A percentile compares a stretch with the other conserved stretches of the same genome.
phyloP scores from a whole-genome alignment of 805 yeast genomes.

The Phaffomyces antillensis region DNA sequence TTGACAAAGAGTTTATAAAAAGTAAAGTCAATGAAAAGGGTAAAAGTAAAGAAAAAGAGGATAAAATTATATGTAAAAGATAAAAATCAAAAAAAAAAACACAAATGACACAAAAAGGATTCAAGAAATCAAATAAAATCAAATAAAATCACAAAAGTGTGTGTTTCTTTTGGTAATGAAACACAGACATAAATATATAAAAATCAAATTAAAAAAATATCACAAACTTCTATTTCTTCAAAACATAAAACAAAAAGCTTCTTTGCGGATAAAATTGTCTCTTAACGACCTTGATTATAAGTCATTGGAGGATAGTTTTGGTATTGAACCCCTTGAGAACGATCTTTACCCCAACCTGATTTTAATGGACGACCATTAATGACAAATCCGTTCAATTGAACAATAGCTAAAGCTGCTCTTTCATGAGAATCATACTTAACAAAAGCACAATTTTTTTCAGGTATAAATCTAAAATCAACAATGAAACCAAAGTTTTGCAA shows the following conservation, averaged over 20 bases:
- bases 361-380: slow-evolving; percentile 73
- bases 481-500: slow-evolving; percentile 77
- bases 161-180: no score
- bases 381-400: slow-evolving; percentile 62
- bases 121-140: background rate
- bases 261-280: background rate
- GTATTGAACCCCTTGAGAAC: slow-evolving; percentile 11
- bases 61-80: background rate
- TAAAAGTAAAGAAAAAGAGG: no score
- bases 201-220: background rate
- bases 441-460: slow-evolving; percentile 84
- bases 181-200: background rate
- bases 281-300: slow-evolving; percentile 8
- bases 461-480: slow-evolving; percentile 71
- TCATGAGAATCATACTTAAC: slow-evolving; percentile 84
- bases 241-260: background rate
- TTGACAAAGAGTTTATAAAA: no score
- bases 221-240: background rate
- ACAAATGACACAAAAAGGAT: background rate
- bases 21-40: no score
- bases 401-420: slow-evolving; percentile 82
- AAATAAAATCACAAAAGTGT: no score
- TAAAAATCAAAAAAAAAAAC: no score
- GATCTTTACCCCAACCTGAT: slow-evolving; percentile 83
- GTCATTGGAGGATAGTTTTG: slow-evolving; percentile 9